Evolutionary conservation across 257 asterid genomes (phyloP), one percentile per base, ranked within the genome.

Genomic region (Forsythia viridissima): DNA sequence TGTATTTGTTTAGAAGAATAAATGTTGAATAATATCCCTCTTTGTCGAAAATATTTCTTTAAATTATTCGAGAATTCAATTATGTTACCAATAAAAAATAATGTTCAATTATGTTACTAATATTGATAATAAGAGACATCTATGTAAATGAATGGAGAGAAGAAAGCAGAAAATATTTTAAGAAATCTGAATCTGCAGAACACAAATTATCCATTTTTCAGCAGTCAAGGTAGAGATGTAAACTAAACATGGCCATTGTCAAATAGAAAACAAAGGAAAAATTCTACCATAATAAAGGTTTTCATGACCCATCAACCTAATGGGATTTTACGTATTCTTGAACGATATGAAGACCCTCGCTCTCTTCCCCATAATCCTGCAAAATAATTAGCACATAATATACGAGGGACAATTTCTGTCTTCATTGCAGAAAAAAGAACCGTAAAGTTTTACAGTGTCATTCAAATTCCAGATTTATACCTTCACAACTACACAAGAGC

Each of bases 351-450:
- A 92, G 96, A 76, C 96, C 94, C 79, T 88, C 94, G 0, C 90
- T 88, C 36, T 93, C 97, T 74, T 89, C 98, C 0, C 97, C 96
- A 3, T 76, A 93, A 80, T 93, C 96, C 96, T 93, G 89, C 75
- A 86, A 71, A 48, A 36, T 40, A 55, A 66, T 3, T 16, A 30
- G 9, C 46, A 8, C 67, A 57, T 34, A 16, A 75, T 0, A 4
- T 6, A 69, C 24, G 3, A 70, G 40, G 16, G 0, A 6, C 7
- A 20, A 20, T 5, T 11, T 46, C 37, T 12, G 11, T 10, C 34
- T 1, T 30, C 34, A 30, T 55, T 4, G 38, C 40, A 12, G 18
- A 6, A 15, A 1, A 42, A 61, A 16, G 41, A 67, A 7, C 2
- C 6, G 52, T 4, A n/a, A 46, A 82, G 8, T 34, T 57, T 5